Base-by-base conservation (phyloP, 2,329 filamentous ascomycete species). In the Xylariomycetidae sp. region DNA sequence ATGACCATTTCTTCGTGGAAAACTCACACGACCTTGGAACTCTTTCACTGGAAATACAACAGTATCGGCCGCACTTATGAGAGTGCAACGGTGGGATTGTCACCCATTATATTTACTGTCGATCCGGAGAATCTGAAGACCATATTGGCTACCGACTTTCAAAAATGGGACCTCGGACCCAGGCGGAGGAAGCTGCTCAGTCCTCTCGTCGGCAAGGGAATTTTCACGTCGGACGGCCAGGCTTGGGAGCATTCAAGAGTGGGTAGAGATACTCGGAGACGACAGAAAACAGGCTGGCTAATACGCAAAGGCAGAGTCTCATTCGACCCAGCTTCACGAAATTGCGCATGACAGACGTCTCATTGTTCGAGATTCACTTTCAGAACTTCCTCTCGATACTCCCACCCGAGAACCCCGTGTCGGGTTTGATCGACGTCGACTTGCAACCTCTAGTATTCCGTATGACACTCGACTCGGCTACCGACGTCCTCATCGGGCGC, bases 361-460 rank as follows among this genome's bases (percentile, higher is more conserved):
- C 27, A 6, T 16, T 14, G 4, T 31, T 31, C 14, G 33, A 36
- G 17, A 13, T 19, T 8, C 37, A 39, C 12, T 30, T 39, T 9
- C 37, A 39, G 22, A 27, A 33, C 18, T 14, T 39, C 11, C n/a
- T 39, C 6, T 17, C 29, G 4, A 29, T 28, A 18, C n/a, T 36
- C 23, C 37, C 37, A 12, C 29, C 16, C 12, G 23, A 22, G 11
- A 22, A 33, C 16, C 19, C 20, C 6, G 7, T 19, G 4, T 27
- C 31, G 4, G 32, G 32, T 23, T 19, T 25, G 16, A 29, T 38
- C 23, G 32, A 38, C 15, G 20, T 26, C 7, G 34, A 40, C 22
- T 34, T 40, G 15, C 34, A 34, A 25, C 30, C 38, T 4, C 25
- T 40, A 20, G 23, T 36, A 19, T 37, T 37, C 22, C 20, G 33